Evolutionary conservation across 805 yeast genomes (phyloP).

Genomic region (Candida hungchunana): DNA sequence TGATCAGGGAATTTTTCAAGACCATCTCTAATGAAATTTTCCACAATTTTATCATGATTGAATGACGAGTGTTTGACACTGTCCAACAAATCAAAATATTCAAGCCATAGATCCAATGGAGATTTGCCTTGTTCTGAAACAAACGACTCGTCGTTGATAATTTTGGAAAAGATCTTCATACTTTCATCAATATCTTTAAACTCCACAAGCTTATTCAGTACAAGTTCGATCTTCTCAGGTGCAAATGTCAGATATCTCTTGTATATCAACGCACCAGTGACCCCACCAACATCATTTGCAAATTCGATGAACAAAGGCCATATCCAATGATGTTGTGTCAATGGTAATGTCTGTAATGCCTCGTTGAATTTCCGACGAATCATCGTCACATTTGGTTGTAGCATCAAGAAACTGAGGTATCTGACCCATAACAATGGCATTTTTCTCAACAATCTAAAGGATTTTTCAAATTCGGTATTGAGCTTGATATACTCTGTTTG

Average conservation of each 20-base stretch:
- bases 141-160: constrained; percentile 33
- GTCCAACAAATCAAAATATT: constrained; percentile 40
- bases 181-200: constrained; percentile 30
- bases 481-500: constrained; percentile 32
- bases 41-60: constrained; percentile 27
- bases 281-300: constrained; percentile 41
- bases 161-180: constrained; percentile 29
- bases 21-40: constrained; percentile 33
- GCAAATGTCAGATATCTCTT: constrained; percentile 30
- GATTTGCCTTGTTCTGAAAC: constrained; percentile 37
- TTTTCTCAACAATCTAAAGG: constrained; percentile 39
- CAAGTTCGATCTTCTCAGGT: constrained; percentile 28
- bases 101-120: constrained; percentile 43
- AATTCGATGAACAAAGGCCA: constrained; percentile 52
- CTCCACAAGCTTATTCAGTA: constrained; percentile 31
- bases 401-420: constrained; percentile 41
- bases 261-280: constrained; percentile 26
- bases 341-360: constrained; percentile 45
- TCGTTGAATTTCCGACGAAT: constrained; percentile 44
- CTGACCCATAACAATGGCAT: constrained; percentile 50
- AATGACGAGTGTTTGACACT: constrained; percentile 3
- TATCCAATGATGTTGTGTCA: constrained; percentile 49
- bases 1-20: constrained; percentile 55
- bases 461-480: constrained; percentile 42
- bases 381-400: constrained; percentile 32